These are phyloP conservation scores for Quercus parvula DNA, from an alignment of 306 rosid genomes.

Conservation along the genomic window DNA sequence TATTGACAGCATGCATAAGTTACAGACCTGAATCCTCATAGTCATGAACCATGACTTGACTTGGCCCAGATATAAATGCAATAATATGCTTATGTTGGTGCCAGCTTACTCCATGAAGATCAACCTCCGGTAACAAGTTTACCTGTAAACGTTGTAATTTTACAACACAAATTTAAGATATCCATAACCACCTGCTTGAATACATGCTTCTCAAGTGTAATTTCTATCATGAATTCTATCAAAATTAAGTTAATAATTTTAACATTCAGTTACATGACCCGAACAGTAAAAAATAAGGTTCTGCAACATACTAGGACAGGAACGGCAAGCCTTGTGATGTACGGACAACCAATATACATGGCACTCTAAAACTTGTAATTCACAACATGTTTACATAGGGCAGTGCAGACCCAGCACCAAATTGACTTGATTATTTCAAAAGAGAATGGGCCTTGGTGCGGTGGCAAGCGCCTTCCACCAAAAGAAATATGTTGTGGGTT, in stretches of 20 bases:
- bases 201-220: neutral
- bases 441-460: too few species aligned
- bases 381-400: neutral
- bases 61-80: slow-evolving; percentile 65
- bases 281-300: neutral
- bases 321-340: neutral
- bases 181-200: neutral
- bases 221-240: neutral
- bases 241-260: too few species aligned
- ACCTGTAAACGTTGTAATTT: slow-evolving; percentile 41
- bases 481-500: too few species aligned
- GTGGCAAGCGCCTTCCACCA: too few species aligned
- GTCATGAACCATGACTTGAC: slow-evolving; percentile 71
- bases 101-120: slow-evolving; percentile 90
- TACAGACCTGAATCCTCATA: slow-evolving; percentile 71
- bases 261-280: neutral
- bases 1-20: slow-evolving; percentile 2
- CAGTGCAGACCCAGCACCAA: neutral
- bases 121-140: slow-evolving; percentile 73
- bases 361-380: neutral
- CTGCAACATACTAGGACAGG: neutral
- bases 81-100: slow-evolving; percentile 83
- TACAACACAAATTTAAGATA: neutral
- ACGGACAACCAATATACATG: neutral
- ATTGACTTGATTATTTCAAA: neutral